phyloP scores from a whole-genome alignment of 1,284 basidiomycete species.

The Malassezia psittaci region DNA sequence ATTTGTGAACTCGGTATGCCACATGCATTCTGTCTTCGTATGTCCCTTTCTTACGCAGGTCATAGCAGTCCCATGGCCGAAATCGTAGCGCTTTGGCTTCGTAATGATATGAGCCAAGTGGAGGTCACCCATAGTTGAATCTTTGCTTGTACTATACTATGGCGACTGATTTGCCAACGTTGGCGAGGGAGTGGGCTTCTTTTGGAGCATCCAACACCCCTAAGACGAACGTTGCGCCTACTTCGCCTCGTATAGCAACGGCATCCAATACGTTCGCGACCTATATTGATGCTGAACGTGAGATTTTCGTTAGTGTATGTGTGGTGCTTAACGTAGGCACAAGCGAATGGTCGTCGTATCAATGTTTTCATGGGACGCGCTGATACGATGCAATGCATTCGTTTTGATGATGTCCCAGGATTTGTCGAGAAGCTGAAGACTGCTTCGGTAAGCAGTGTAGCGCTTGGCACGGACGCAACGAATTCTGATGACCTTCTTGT shows the following conservation, averaged over 20 bases:
- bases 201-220: slow-evolving; percentile 14
- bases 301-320: slow-evolving; percentile 13
- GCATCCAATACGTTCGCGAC: slow-evolving; percentile 16
- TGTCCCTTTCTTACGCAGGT: not conserved
- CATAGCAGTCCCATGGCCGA: not conserved
- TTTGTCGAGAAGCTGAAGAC: not conserved
- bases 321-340: slow-evolving; percentile 4
- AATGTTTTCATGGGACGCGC: slow-evolving; percentile 7
- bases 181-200: slow-evolving; percentile 16
- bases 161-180: slow-evolving; percentile 9
- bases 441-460: slow-evolving; percentile 9
- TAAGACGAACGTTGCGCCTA: not conserved
- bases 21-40: slow-evolving; percentile 15
- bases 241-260: slow-evolving; percentile 9
- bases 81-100: slow-evolving; percentile 11
- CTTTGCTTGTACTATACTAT: not conserved
- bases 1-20: slow-evolving; percentile 7
- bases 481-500: slow-evolving; percentile 10
- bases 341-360: slow-evolving; percentile 13
- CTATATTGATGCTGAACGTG: not conserved
- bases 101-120: not conserved
- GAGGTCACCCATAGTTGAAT: not conserved
- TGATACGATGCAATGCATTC: slow-evolving; percentile 8
- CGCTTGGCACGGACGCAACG: slow-evolving; percentile 3
- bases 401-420: slow-evolving; percentile 12